Evolutionary conservation across 306 rosid genomes (phyloP).

Genomic region (Calophaca sinica): DNA sequence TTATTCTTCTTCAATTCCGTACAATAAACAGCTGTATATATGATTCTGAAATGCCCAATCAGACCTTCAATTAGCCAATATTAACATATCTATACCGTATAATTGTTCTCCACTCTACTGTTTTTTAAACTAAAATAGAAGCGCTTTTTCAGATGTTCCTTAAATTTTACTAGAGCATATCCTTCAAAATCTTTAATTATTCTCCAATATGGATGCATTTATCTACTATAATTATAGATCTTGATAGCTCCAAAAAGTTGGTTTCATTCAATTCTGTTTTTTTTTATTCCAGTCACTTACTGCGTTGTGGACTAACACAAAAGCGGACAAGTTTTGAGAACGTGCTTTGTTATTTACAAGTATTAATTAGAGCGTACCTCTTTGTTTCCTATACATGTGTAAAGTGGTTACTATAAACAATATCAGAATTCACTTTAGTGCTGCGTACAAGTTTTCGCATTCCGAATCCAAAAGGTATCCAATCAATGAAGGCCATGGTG

Average conservation of each 20-base stretch:
- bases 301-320: constrained; percentile 2
- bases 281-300: background rate
- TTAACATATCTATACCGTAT: constrained; percentile 3
- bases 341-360: constrained; percentile 24
- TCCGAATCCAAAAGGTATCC: background rate
- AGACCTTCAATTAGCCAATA: constrained; percentile 17
- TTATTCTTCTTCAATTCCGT: constrained; percentile 32
- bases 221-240: constrained; percentile 20
- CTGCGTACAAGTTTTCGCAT: constrained; percentile 26
- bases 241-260: constrained; percentile 27
- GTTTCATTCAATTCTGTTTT: background rate
- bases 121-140: background rate
- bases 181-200: constrained; percentile 4
- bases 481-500: background rate
- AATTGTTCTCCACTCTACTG: background rate
- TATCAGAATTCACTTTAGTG: constrained; percentile 28
- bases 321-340: constrained; percentile 23
- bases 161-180: background rate
- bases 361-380: background rate
- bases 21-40: background rate
- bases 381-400: constrained; percentile 16
- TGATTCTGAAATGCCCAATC: constrained; percentile 4
- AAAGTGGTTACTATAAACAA: constrained; percentile 18
- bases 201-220: constrained; percentile 4
- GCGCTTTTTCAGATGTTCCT: background rate